Evolutionary conservation across 371 early-diverging fungal genomes (phyloP).

Genomic region (Blastocladiella emersonii): DNA sequence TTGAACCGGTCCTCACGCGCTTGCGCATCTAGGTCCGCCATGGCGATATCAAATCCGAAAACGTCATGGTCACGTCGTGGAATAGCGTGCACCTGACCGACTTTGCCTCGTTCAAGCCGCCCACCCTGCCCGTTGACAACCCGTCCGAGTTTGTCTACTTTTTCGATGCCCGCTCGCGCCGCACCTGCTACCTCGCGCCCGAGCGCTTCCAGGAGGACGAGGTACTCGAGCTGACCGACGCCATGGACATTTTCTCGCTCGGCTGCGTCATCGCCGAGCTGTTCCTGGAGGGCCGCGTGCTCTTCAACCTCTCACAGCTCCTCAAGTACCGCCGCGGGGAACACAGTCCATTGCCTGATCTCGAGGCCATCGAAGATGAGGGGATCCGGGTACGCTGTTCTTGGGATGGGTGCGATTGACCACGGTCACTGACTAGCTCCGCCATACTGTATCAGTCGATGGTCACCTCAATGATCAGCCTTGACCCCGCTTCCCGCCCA

Average conservation of each 20-base stretch:
- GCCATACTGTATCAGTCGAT: conserved; percentile 19
- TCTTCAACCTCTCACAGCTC: conserved; percentile 79
- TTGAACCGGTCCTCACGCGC: too few relatives aligned
- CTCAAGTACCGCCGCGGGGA: conserved; percentile 69
- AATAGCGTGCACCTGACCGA: conserved; percentile 82
- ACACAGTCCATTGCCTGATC: conserved; percentile 45
- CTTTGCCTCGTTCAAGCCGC: conserved; percentile 82
- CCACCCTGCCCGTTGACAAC: conserved; percentile 84
- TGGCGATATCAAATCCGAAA: conserved; percentile 84
- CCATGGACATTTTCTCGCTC: conserved; percentile 88
- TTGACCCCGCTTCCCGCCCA: conserved; percentile 55
- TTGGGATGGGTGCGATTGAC: too few relatives aligned
- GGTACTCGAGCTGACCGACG: conserved; percentile 39
- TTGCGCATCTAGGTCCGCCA: conserved; percentile 75
- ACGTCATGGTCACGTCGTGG: conserved; percentile 82
- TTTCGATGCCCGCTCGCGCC: conserved; percentile 74
- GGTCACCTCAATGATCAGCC: conserved; percentile 70
- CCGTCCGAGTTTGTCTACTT: conserved; percentile 89
- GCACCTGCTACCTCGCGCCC: conserved; percentile 88
- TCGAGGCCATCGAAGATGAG: conserved; percentile 68
- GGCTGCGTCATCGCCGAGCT: conserved; percentile 93
- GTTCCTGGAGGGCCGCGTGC: conserved; percentile 74
- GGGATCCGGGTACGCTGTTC: conserved; percentile 51
- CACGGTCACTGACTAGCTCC: too few relatives aligned
- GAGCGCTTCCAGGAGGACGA: conserved; percentile 55